A percentile compares a stretch with the other conserved stretches of the same genome.
These are phyloP conservation scores for Blastobotrys ciferrii DNA, from an alignment of 1,139 yeast species.

Conservation along the genomic window DNA sequence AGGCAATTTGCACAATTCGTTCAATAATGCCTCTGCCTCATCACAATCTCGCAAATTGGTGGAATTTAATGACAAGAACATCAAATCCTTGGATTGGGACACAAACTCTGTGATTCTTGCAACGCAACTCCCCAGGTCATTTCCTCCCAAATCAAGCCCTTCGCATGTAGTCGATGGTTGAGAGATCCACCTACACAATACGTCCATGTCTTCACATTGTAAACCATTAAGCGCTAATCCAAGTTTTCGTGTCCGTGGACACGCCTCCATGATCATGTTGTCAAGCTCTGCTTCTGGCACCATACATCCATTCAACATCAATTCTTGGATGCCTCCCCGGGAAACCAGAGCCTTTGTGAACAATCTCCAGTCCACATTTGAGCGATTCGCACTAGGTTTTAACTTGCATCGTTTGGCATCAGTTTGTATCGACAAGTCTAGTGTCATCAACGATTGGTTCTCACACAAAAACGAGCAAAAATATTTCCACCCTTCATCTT, in stretches of 20 bases:
- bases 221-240: constrained; percentile 78
- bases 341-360: constrained; percentile 55
- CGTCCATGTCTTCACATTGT: constrained; percentile 52
- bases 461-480: constrained; percentile 68
- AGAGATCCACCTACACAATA: constrained; percentile 63
- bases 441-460: constrained; percentile 57
- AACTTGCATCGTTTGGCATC: constrained; percentile 16
- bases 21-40: constrained; percentile 53
- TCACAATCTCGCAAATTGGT: constrained; percentile 56
- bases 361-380: constrained; percentile 74
- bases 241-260: constrained; percentile 60
- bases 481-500: constrained; percentile 66
- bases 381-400: constrained; percentile 42
- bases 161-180: constrained; percentile 54
- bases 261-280: constrained; percentile 55
- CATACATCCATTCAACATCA: constrained; percentile 78
- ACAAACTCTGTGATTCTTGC: constrained; percentile 24
- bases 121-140: constrained; percentile 57
- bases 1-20: constrained; percentile 48
- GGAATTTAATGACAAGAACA: constrained; percentile 69
- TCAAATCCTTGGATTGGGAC: constrained; percentile 33
- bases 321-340: constrained; percentile 78
- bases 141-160: constrained; percentile 84
- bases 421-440: constrained; percentile 52
- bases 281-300: constrained; percentile 47